phyloP scores from a whole-genome alignment of 2,329 filamentous ascomycete genomes.

The Cladosporium colombiae region DNA sequence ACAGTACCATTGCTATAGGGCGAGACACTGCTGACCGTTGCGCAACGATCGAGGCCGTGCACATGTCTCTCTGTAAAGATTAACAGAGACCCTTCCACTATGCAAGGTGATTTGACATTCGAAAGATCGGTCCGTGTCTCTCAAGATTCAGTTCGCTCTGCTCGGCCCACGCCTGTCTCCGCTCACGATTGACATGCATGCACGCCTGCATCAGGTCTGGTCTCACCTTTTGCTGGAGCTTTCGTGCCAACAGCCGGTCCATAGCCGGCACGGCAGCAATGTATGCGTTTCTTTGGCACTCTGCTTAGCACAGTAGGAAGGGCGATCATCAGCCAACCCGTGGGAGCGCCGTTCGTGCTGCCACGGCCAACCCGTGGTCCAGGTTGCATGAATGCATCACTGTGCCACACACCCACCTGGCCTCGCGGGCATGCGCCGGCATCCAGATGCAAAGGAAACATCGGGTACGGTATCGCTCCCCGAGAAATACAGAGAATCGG shows the following conservation, averaged over 20 bases:
- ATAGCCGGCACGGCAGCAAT: neutral
- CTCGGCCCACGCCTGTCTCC: constrained; percentile 11
- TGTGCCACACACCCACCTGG: constrained; percentile 1
- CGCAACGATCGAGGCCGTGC: neutral
- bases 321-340: neutral
- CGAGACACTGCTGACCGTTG: constrained; percentile 6
- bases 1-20: neutral
- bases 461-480: constrained; percentile 4
- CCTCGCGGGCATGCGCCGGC: neutral
- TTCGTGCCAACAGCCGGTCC: neutral
- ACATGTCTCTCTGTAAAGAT: neutral
- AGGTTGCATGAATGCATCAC: constrained; percentile 7
- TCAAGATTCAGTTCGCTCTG: constrained; percentile 8
- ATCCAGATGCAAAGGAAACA: neutral
- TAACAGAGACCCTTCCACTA: neutral
- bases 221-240: constrained; percentile 12
- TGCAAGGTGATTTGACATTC: neutral
- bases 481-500: constrained; percentile 1
- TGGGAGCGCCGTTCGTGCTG: neutral
- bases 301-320: neutral
- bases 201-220: neutral
- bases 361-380: constrained; percentile 6
- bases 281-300: neutral
- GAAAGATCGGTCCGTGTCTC: neutral
- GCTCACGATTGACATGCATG: constrained; percentile 1